Base-by-base conservation (phyloP, 1,284 basidiomycete genomes). In the Exobasidium rhododendri region DNA sequence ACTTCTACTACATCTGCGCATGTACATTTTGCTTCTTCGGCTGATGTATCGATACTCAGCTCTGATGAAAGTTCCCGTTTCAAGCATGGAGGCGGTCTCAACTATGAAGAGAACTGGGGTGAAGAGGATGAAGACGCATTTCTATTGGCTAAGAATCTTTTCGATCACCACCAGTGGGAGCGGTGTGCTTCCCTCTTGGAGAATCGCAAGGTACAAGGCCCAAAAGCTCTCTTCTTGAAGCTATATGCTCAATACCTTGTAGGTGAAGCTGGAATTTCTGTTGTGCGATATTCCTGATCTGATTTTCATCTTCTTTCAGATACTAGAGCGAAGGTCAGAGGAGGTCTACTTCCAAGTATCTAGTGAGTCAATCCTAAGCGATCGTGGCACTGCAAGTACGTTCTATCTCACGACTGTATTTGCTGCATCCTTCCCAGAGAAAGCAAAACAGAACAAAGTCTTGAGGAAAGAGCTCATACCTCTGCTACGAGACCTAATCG, bases 211-310 rank as follows among this genome's bases (percentile, higher is more conserved):
- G 4, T 28, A 0, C 58, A 59, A 29, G 47, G 63, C 44, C 65
- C 66, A 29, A 89, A 89, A 72, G 88, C 88, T 1, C 83, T 83
- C 20, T 97, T 97, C 80, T 76, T 97, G 68, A 84, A 84, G 54
- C 81, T 88, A 40, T 97, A 97, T 77, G 86, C 89, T 61, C 86
- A 86, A 64, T 97, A 89, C 79, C 82, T 97, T 78, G 93, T 22
- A 26, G 10, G 35, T 40, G 10, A 7, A 10, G 7, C 17, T 14
- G 59, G 20, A 1, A 26, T n/a, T 22, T 22, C 17, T 40, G 20
- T 5, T 10, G 22, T 20, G 28, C n/a, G 28, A 26, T 26, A 29
- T 24, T 17, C 2, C 7, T 28, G 10, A 17, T 22, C 29, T 49
- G 43, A 35, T 3, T 2, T 22, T 30, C 11, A 17, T 2, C 10